Conservation (phyloP, 768 basidiomycete species). For the Gelatoporia subvermispora region DNA sequence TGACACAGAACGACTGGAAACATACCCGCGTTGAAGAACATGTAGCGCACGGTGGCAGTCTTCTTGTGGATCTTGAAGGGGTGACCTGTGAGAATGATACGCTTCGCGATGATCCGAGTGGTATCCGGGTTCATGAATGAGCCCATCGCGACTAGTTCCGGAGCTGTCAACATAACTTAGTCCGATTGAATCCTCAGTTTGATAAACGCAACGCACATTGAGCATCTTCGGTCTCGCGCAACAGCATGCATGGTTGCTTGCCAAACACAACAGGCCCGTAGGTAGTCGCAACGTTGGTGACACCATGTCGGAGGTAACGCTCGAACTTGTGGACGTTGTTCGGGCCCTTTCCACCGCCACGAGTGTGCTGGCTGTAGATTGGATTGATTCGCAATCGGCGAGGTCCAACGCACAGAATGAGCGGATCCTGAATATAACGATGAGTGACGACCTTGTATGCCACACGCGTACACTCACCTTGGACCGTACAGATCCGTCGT, state of each 20-base stretch:
- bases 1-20: neutral
- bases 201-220: constrained; percentile 47
- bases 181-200: constrained; percentile 2
- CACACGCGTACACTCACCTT: constrained; percentile 49
- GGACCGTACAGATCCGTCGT: constrained; percentile 79
- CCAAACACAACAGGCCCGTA: constrained; percentile 91
- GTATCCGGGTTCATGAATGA: constrained; percentile 86
- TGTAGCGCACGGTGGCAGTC: constrained; percentile 94
- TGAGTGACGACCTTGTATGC: neutral
- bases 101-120: constrained; percentile 86
- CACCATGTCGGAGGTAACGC: constrained; percentile 80
- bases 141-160: constrained; percentile 85
- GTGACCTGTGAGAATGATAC: constrained; percentile 92
- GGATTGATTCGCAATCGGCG: constrained; percentile 82
- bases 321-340: constrained; percentile 99
- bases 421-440: constrained; percentile 56
- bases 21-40: constrained; percentile 92
- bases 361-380: constrained; percentile 87
- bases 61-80: constrained; percentile 97
- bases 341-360: constrained; percentile 82
- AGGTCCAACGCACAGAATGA: constrained; percentile 86
- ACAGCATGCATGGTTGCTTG: constrained; percentile 70
- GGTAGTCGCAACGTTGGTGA: constrained; percentile 76
- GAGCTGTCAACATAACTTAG: constrained; percentile 38
- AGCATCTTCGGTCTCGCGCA: constrained; percentile 62